Evolutionary conservation across 2,329 filamentous ascomycete genomes (phyloP), one percentile per base, ranked within the genome.

Genomic region (Aureobasidium melanogenum): DNA sequence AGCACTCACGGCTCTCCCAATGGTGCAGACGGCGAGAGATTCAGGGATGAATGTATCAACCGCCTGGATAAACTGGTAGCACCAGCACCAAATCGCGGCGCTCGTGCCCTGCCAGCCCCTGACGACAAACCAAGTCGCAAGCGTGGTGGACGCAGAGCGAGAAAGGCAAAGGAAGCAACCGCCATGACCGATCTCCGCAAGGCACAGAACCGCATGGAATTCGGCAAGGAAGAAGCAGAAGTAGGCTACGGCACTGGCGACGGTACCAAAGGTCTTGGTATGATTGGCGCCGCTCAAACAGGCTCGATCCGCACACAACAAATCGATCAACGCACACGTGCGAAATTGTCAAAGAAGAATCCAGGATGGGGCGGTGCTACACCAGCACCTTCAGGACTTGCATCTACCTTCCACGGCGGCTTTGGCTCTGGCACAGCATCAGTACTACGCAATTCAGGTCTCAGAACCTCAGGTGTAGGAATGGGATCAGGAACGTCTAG

Each of bases 101-200:
- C 85, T 17, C 86, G 91, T 64, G 94, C 94, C 0, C 82, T 97
- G 0, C 93, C 93, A 0, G 89, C 90, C 0, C 94, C 94, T 0
- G 94, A 97, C 71, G 94, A 99, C 75, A 99, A 97, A 73, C 94
- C 91, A 1, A 86, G 89, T 0, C 83, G 92, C 36, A 99, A 99
- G 74, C 88, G 94, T 66, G 94, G 94, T 73, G 94, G 94, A 56
- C 82, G 93, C 60, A 82, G 91, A 66, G 94, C 92, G 14, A 82
- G 94, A 62, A 96, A 96, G 74, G 93, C 93, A 63, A 99, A 99
- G 81, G 94, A 96, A 74, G 92, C 93, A 4, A 90, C 90, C 7
- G 93, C 94, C 63, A 96, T 97, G 91, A 99, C 94, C 0, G 94
- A 99, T 60, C 79, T 99, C 32, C 87, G 92, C 66, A 97, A 97